Base-by-base conservation (phyloP, 2,329 filamentous ascomycete species). In the Aspergillus sp. region DNA sequence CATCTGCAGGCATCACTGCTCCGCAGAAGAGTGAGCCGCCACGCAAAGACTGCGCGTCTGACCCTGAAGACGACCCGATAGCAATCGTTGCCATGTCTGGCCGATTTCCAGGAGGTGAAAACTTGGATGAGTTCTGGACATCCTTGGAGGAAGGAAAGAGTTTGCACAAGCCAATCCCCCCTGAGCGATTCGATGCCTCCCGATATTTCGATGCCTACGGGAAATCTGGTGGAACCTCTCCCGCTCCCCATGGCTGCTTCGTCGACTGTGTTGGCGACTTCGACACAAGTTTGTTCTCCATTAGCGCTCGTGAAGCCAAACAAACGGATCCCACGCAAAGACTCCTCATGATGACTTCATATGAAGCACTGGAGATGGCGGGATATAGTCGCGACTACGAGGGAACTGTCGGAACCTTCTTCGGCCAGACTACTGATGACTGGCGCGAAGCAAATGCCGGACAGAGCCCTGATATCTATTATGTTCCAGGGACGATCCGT, bases 271-370 rank as follows among this genome's bases (percentile, higher is more conserved):
- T 69, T 0, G 67, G 61, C 0, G 29, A 59, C 1, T 72, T 73
- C 45, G 69, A 73, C 51, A 50, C 62, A 2, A 52, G 52, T 0
- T 69, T 72, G 47, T 73, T 73, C 57, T 63, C 68, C 40, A 69
- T 72, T 55, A 88, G 85, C 26, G 85, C 85, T 5, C 79, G 84
- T 54, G 59, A 61, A 33, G 86, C 86, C n/a, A 78, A 79, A 46
- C 83, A 88, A 62, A 88, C 83, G 0, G 86, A 90, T 62, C 86
- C 86, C 0, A 86, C 86, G 80, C 86, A 88, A 59, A 78, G 86
- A 54, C 73, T 90, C 50, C 82, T 83, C 2, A 68, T 91, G n/a
- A 78, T 82, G 7, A 88, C 85, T 1, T 84, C 85, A 0, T 90
- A 88, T 57, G 86, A 91, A 60, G 86, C 86, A 0, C 71, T 91